Conservation (phyloP, 2,329 filamentous ascomycete genomes). For the Trichocomaceae sp. region DNA sequence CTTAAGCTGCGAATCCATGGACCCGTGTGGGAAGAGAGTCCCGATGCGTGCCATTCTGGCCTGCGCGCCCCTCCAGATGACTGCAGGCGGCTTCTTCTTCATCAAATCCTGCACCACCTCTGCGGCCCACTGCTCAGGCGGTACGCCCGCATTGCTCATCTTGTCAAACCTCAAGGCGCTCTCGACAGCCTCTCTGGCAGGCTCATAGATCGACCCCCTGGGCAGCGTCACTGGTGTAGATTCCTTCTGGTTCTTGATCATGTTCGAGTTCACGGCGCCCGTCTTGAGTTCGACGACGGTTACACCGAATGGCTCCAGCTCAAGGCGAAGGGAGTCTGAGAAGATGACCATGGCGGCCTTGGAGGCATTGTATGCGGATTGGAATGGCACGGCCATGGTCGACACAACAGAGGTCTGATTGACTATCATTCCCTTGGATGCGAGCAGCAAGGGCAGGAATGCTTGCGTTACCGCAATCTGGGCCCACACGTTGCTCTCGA, state of each 20-base stretch:
- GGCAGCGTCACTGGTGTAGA: neutral
- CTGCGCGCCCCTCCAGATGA: conserved; percentile 8
- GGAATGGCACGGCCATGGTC: conserved; percentile 7
- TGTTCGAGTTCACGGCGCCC: conserved; percentile 4
- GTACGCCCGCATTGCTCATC: neutral
- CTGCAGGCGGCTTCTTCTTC: conserved; percentile 6
- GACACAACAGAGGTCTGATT: conserved; percentile 9
- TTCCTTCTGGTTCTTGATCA: conserved; percentile 9
- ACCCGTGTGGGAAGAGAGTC: conserved; percentile 8
- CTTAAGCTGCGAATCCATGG: conserved; percentile 6
- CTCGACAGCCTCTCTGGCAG: conserved; percentile 6
- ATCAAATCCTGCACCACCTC: conserved; percentile 9
- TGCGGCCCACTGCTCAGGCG: conserved; percentile 6
- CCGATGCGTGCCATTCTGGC: conserved; percentile 4
- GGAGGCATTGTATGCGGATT: conserved; percentile 8
- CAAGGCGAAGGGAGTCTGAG: conserved; percentile 5
- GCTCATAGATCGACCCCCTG: conserved; percentile 1
- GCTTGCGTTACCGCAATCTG: conserved; percentile 26
- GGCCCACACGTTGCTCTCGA: conserved; percentile 35
- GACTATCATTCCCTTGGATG: conserved; percentile 10
- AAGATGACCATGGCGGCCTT: conserved; percentile 8
- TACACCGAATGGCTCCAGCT: conserved; percentile 7
- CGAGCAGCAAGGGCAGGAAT: conserved; percentile 27
- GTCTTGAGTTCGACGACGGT: conserved; percentile 9
- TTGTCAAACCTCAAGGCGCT: conserved; percentile 4